Percentiles rank a stretch among this genome's conserved stretches.
These are phyloP conservation scores for Vigna reflexopilosa DNA, from an alignment of 306 rosid species.

Conservation along the genomic window DNA sequence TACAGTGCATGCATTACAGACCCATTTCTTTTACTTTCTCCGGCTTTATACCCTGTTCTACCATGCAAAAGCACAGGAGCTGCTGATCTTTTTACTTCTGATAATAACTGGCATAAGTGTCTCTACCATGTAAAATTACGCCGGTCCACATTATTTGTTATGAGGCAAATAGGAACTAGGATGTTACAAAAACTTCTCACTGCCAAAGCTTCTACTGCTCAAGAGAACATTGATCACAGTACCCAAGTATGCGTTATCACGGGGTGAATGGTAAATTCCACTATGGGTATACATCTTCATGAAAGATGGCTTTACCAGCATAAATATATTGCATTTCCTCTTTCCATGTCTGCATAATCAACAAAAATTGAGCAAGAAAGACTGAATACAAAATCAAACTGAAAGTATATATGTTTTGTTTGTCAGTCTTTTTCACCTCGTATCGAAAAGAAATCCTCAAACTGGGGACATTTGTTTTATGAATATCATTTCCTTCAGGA, in stretches of 20 bases:
- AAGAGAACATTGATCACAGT: constrained; percentile 4
- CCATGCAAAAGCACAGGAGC: not conserved
- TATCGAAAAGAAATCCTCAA: constrained; percentile 67
- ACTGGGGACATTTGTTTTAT: constrained; percentile 78
- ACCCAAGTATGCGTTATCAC: not conserved
- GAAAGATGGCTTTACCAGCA: constrained; percentile 57
- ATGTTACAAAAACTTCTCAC: constrained; percentile 8
- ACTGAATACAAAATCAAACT: constrained; percentile 2
- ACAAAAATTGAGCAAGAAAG: constrained; percentile 33
- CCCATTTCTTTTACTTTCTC: not conserved
- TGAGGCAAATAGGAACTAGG: not conserved
- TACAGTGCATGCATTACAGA: no score
- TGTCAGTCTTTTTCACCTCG: constrained; percentile 48
- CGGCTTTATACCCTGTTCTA: no score
- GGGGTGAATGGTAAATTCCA: not conserved
- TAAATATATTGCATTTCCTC: constrained; percentile 78
- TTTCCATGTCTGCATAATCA: constrained; percentile 78
- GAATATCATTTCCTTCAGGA: constrained; percentile 83
- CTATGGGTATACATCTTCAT: constrained; percentile 61
- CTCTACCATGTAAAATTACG: not conserved
- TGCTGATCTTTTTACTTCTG: not conserved
- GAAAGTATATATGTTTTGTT: constrained; percentile 10
- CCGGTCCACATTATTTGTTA: not conserved
- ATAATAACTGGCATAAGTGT: not conserved
- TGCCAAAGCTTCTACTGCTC: constrained; percentile 6